Evolutionary conservation across 805 yeast species (phyloP), one percentile per base, ranked within the genome.

Genomic region (Pichia thaimueangensis): DNA sequence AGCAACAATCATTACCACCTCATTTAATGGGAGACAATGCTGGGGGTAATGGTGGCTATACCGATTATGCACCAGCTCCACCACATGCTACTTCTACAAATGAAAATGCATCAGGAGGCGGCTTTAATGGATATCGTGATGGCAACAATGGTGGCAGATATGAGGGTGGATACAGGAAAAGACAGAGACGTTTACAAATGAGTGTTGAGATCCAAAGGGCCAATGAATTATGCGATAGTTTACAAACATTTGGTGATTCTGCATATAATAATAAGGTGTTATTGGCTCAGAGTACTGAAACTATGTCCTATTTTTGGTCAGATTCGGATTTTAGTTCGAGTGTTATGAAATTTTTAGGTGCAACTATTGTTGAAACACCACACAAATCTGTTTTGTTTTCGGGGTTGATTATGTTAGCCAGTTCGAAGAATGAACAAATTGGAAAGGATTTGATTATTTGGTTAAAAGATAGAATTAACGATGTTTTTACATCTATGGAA

Each of bases 301-400:
- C 77, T 54, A 78, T 85, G 52, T 71, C 82, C 29, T 54, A 85
- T 76, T 49, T 72, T 69, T 48, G 47, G 43, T 25, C 32, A 15
- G 80, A 80, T 42, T 80, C 75, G 45, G 70, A 70, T 39, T 74
- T 82, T 48, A 69, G 86, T 45, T 64, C 63, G 27, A 76, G 82
- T 3, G 65, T 86, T 17, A 63, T 86, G 45, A 69, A 72, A 37
- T 83, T 86, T 2, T 56, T 88, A 21, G 72, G 73, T 42, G 86
- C 95, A 2, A 73, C 85, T 34, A 70, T 82, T 10, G 63, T 75
- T 23, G 97, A 93, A 61, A 96, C 91, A 61, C 97, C 99, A 0
- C 95, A 89, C 49, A 93, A 89, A 59, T 74, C 82, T 45, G 77
- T 81, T 12, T 74, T 80, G n/a, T 62, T 91, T 44, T 74, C 87